Percentiles rank a stretch among this genome's conserved stretches.
These are phyloP conservation scores for Globisporangium iwayamae DNA, from an alignment of 352 stramenopile species.

Conservation along the genomic window DNA sequence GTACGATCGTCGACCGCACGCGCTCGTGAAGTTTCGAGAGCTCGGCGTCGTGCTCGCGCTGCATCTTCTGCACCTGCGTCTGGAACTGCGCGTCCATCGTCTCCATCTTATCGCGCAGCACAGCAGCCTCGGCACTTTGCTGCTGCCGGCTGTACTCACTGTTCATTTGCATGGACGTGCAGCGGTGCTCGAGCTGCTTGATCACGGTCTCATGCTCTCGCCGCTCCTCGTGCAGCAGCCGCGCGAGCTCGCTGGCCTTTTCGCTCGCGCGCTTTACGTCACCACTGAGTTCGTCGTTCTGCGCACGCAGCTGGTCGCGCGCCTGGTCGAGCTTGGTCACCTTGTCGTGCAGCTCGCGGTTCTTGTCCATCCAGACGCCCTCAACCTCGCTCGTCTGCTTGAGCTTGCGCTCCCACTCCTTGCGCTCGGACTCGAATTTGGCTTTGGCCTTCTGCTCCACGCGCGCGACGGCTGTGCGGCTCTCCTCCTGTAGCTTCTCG, in stretches of 20 bases:
- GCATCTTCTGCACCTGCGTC: constrained; percentile 36
- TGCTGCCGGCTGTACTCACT: constrained; percentile 38
- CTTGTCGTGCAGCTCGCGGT: constrained; percentile 72
- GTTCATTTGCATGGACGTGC: constrained; percentile 34
- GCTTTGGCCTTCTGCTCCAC: constrained; percentile 40
- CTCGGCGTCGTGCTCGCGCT: constrained; percentile 52
- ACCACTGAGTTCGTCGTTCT: constrained; percentile 43
- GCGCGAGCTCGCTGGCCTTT: constrained; percentile 49
- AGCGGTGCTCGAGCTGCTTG: constrained; percentile 46
- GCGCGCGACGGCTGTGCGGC: constrained; percentile 44
- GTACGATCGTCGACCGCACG: constrained; percentile 57
- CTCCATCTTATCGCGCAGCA: constrained; percentile 44
- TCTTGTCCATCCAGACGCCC: constrained; percentile 85
- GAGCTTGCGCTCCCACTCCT: constrained; percentile 70
- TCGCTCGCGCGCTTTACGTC: constrained; percentile 43
- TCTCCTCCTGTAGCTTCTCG: constrained; percentile 75
- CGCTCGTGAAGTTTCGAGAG: constrained; percentile 66
- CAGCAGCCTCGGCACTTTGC: constrained; percentile 34
- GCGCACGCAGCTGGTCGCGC: constrained; percentile 38
- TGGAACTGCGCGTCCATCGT: constrained; percentile 37
- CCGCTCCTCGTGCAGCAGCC: constrained; percentile 59
- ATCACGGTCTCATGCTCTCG: constrained; percentile 38
- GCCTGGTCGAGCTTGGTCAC: constrained; percentile 42
- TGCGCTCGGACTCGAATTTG: constrained; percentile 56
- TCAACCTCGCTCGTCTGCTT: constrained; percentile 79